Evolutionary conservation across 164 flowering plant genomes (phyloP).

Genomic region (Aristolochia fimbriata): DNA sequence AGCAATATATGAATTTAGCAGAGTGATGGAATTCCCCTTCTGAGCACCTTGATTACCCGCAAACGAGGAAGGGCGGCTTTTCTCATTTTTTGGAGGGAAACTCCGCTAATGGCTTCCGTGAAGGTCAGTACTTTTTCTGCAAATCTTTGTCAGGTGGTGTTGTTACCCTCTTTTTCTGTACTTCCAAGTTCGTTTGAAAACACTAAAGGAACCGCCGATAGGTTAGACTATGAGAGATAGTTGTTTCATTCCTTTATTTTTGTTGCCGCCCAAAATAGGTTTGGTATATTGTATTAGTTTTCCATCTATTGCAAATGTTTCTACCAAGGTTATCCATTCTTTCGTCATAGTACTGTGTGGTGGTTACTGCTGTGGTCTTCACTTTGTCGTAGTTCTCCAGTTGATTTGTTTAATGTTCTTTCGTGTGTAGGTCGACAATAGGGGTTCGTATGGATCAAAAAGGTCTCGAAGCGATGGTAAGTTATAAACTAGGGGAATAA

Average conservation of each 20-base stretch:
- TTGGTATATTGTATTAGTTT: too few relatives aligned
- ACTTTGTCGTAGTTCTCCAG: neutral
- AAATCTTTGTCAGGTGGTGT: neutral
- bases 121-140: conserved; percentile 13
- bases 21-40: too few relatives aligned
- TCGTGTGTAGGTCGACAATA: conserved; percentile 19
- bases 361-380: neutral
- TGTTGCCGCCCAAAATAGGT: too few relatives aligned
- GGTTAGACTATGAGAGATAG: too few relatives aligned
- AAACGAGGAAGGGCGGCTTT: neutral
- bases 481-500: conserved; percentile 3
- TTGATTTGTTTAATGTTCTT: neutral
- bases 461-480: conserved; percentile 32
- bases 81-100: neutral
- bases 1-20: too few relatives aligned
- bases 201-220: too few relatives aligned
- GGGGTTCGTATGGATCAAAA: conserved; percentile 26
- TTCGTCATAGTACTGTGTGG: neutral
- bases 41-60: too few relatives aligned
- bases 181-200: neutral
- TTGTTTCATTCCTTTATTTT: too few relatives aligned
- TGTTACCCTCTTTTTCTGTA: neutral
- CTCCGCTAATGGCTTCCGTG: conserved; percentile 20
- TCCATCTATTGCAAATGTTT: too few relatives aligned
- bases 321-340: neutral